phyloP scores from a whole-genome alignment of 2,329 filamentous ascomycete species.

The Nothomitra cinnamomea region DNA sequence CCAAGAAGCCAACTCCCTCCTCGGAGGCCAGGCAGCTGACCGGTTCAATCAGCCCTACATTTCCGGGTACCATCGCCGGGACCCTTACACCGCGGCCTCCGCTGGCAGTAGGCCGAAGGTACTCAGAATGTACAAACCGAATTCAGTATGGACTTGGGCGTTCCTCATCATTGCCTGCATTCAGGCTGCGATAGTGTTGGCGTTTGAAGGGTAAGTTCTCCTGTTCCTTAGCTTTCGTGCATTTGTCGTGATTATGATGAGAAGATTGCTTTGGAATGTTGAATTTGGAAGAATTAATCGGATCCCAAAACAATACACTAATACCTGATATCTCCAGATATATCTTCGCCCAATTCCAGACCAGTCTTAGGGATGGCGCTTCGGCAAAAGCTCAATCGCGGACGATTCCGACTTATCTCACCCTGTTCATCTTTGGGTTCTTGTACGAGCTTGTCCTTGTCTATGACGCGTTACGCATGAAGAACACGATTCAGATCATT shows the following conservation, averaged over 20 bases:
- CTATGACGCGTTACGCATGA: constrained; percentile 82
- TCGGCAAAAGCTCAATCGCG: constrained; percentile 27
- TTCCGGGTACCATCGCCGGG: constrained; percentile 1
- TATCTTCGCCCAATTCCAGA: constrained; percentile 76
- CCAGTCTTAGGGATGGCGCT: constrained; percentile 29
- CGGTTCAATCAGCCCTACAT: constrained; percentile 9
- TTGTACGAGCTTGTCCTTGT: constrained; percentile 79
- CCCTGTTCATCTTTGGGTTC: constrained; percentile 94
- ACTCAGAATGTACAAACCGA: constrained; percentile 55
- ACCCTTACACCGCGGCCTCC: not conserved
- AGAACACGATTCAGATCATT: constrained; percentile 98
- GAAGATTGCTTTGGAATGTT: not conserved
- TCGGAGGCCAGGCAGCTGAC: constrained; percentile 2
- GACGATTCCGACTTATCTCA: constrained; percentile 86
- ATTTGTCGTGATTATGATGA: not conserved
- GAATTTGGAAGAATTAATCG: not conserved
- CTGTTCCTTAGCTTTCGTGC: not conserved
- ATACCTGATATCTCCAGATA: constrained; percentile 38
- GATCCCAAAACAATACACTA: not conserved
- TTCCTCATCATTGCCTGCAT: constrained; percentile 59
- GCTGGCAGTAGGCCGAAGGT: not conserved
- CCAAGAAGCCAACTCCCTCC: constrained; percentile 5
- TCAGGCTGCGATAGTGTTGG: constrained; percentile 67
- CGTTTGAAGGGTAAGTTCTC: constrained; percentile 77
- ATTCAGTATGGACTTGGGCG: constrained; percentile 71